Base-by-base conservation (phyloP, 352 stramenopile species). In the Pythium brassicae region DNA sequence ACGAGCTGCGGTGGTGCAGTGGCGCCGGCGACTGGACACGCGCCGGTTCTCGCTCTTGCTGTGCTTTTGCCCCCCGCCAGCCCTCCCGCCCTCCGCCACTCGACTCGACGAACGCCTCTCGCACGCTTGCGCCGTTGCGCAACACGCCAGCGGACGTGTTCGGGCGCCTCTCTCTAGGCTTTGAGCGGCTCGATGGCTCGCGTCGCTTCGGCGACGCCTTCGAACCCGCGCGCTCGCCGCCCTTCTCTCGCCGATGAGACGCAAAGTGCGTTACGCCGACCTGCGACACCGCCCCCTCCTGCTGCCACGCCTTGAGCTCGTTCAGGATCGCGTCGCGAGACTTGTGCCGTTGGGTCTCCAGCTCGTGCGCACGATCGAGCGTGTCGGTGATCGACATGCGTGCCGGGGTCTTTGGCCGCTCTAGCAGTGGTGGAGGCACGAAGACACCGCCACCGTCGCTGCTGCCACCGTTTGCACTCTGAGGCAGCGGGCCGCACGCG, bases 331-430 rank as follows among this genome's bases (percentile, higher is more conserved):
- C 71, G 32, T 86, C 78, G 12, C 78, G 71, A 0, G 76, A 87
- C 50, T 81, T 86, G 56, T 76, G 69, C n/a, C 75, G 74, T 4
- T 83, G 63, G 0, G 57, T 68, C 25, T 91, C 79, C 4, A 93
- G 66, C 35, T 93, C 76, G 42, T 71, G 61, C 3, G 78, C 83
- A 26, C 80, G 78, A 57, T 93, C 73, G 35, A 93, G 68, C 15
- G 83, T 93, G 55, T 85, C 80, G 17, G 80, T 93, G 50, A 93
- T 89, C 29, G 78, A 93, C 64, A 89, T 69, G 8, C 78, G 68
- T 26, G 72, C 70, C 9, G 81, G 76, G 6, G 78, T 91, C 54
- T 73, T 77, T 5, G 81, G 78, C 22, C 74, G 66, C 22, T 85
- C 71, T 7, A 68, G 25, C 15, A 53, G n/a, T 7, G 49, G 49